Base-by-base conservation (phyloP, 73 alveolate species). In the Tetrahymena thermophila region DNA sequence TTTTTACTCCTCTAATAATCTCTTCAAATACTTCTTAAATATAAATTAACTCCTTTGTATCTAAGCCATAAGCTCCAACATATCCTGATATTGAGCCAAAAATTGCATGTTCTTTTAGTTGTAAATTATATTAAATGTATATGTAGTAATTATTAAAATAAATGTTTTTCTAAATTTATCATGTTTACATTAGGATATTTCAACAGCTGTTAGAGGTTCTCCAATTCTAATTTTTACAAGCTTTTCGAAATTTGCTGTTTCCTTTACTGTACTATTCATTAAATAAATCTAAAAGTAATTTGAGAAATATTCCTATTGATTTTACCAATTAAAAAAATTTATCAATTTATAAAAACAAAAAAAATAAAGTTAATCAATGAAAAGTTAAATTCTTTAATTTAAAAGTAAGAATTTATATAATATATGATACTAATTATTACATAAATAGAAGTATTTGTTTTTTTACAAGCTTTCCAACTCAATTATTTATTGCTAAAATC, bases 71-170 rank as follows among this genome's bases (percentile, higher is more conserved):
- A 9, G 56, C 93, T 4, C 97, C 97, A 3, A 95, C 95, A 95
- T 95, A 95, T 6, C 97, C 97, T 50, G 95, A 50, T 19, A 95
- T 95, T 35, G 97, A 37, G 14, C 97, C 97, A 89, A 95, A 95
- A 16, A 95, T 95, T 9, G 89, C 89, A 71, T 21, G 34, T 34
- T 85, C 94, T 85, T n/a, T 85, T 85, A 89, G n/a, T 34, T 23
- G 31, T 37, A 31, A 44, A 34, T 89, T 42, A 40, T 95, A 85
- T 13, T 31, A 40, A 85, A 28, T 31, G 37, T 71, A 71, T 9
- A 50, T 71, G 11, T 31, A 28, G 2, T 57, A 8, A 13, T 4
- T 23, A 71, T 71, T 13, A 1, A 71, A 56, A 56, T 4, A 19
- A 19, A 14, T n/a, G n/a, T n/a, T n/a, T n/a, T n/a, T 40, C 44